Evolutionary conservation across 2,329 filamentous ascomycete genomes (phyloP), one percentile per base, ranked within the genome.

Genomic region (Fusarium xylarioides): DNA sequence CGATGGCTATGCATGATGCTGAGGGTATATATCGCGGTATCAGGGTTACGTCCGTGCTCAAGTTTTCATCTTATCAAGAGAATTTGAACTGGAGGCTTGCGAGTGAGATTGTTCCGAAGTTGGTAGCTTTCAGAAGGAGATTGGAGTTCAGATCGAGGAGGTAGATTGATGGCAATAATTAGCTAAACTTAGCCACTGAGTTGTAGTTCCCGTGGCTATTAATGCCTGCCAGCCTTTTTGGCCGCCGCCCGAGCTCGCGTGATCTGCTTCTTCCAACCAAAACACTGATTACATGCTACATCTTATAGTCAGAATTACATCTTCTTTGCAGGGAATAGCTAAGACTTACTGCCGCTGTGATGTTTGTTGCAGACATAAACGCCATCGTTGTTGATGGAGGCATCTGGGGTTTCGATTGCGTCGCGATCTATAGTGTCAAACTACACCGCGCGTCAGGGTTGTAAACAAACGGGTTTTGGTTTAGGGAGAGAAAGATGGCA

Each of bases 1-100:
- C 76, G 2, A 54, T 76, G 37, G 75, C 71, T 3, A 73, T 78
- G 72, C 52, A 67, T 21, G 63, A 77, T 12, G 55, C 71, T 3
- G 46, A 65, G 8, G 32, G 38, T 4, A 43, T 76, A 0, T 79
- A 79, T 19, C 52, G 58, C n/a, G 77, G 77, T 1, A 66, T 66
- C 2, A 60, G 37, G 10, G 23, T 60, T 7, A 46, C 47, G 0
- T 26, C 54, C 0, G 68, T 74, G 8, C 47, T 68, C 1, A 74
- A 74, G 11, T 72, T 74, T 12, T 16, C 67, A 2, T 34, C n/a
- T 1, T 55, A 65, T 28, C 28, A 35, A 15, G 53, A 72, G 7
- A 56, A 55, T 2, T 4, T 47, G 11, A 40, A 28, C 19, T 73
- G 71, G 71, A 69, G 49, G 14, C 30, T 74, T 11, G 59, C 56